Evolutionary conservation across 108 stramenopile species (phyloP).

Genomic region (Heterococcus sp.): DNA sequence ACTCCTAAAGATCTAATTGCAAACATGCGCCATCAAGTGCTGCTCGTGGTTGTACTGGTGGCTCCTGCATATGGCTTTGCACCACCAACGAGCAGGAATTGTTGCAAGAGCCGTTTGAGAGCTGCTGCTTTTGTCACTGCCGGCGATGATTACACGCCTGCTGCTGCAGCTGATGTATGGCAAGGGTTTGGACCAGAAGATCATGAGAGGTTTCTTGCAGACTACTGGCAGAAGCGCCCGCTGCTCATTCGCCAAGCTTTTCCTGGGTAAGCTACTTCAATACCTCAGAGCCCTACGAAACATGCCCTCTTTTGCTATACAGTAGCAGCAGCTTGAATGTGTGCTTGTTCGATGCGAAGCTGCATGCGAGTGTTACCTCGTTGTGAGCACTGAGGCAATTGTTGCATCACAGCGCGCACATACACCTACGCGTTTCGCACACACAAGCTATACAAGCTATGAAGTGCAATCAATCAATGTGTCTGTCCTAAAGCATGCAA

Average conservation of each 20-base stretch:
- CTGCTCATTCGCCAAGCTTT: slow-evolving; percentile 51
- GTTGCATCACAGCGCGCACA: not conserved
- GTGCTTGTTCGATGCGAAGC: no score
- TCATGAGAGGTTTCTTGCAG: slow-evolving; percentile 29
- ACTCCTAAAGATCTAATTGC: no score
- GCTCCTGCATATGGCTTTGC: no score
- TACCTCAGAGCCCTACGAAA: not conserved
- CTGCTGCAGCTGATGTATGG: slow-evolving; percentile 40
- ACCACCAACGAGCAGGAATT: no score
- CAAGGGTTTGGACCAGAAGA: slow-evolving; percentile 17
- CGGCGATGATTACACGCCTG: no score
- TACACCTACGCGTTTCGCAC: not conserved
- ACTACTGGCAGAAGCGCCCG: slow-evolving; percentile 53
- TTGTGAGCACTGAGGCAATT: not conserved
- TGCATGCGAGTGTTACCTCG: no score
- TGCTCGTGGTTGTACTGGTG: no score
- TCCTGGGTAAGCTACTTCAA: slow-evolving; percentile 1
- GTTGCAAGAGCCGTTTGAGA: no score
- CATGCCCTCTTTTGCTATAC: not conserved
- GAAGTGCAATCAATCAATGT: not conserved
- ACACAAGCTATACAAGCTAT: not conserved
- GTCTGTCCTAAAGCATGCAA: not conserved
- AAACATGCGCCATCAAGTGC: no score
- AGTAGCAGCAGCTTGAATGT: no score
- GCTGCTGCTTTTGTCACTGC: no score